Percentiles rank a stretch among this genome's conserved stretches.
Evolutionary conservation across 768 basidiomycete species (phyloP).

Genomic region (Lactarius vividus): DNA sequence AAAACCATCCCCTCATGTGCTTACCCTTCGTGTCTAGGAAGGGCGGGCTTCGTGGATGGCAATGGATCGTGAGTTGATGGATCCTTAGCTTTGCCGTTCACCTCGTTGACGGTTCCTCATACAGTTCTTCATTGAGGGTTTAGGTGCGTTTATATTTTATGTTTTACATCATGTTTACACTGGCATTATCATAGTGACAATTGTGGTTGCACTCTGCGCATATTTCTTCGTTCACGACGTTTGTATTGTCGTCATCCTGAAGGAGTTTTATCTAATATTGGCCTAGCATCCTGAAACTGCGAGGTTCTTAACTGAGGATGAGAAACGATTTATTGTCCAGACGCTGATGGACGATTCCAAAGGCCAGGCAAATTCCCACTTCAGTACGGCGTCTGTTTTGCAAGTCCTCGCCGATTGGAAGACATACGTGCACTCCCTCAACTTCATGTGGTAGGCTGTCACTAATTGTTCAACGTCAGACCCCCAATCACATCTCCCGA

Average conservation of each 20-base stretch:
- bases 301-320: slow-evolving; percentile 39
- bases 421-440: slow-evolving; percentile 38
- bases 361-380: slow-evolving; percentile 36
- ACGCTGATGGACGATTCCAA: slow-evolving; percentile 32
- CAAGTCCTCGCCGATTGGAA: slow-evolving; percentile 35
- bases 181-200: slow-evolving; percentile 16
- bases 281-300: slow-evolving; percentile 44
- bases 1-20: background rate
- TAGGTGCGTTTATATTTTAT: slow-evolving; percentile 29
- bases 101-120: background rate
- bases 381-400: slow-evolving; percentile 37
- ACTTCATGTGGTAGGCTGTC: slow-evolving; percentile 35
- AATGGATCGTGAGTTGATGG: slow-evolving; percentile 45
- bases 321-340: slow-evolving; percentile 35
- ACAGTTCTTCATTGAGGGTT: slow-evolving; percentile 48
- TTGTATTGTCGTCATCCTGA: slow-evolving; percentile 14
- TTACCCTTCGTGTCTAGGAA: slow-evolving; percentile 21
- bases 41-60: slow-evolving; percentile 41
- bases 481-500: slow-evolving; percentile 28
- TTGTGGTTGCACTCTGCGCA: slow-evolving; percentile 41
- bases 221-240: slow-evolving; percentile 44
- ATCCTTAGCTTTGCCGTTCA: background rate
- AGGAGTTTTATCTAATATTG: background rate
- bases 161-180: background rate
- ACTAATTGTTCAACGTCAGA: background rate